A percentile compares a stretch with the other conserved stretches of the same genome.
phyloP scores from a whole-genome alignment of 345 rosid species.

The Physaria fendleri region DNA sequence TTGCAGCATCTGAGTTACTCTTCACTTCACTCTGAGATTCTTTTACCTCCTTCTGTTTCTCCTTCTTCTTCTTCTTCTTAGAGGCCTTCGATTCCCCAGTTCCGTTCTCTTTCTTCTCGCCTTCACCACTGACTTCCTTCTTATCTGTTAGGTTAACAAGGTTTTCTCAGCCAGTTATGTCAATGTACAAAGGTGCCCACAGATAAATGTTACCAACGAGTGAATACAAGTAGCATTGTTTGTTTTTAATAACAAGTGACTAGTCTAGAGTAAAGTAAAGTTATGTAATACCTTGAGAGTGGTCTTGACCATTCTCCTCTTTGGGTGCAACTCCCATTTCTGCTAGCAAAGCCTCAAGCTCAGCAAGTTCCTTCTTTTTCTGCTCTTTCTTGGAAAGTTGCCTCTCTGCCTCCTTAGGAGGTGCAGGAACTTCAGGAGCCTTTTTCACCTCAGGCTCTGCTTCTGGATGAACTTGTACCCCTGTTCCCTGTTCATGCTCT shows the following conservation, averaged over 20 bases:
- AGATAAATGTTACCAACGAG: background rate
- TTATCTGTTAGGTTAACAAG: conserved; percentile 21
- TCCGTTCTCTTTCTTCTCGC: conserved; percentile 24
- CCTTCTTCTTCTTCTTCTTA: conserved; percentile 35
- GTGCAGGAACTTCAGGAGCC: conserved; percentile 40
- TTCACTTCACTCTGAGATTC: conserved; percentile 39
- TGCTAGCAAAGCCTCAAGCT: conserved; percentile 82
- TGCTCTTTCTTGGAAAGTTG: conserved; percentile 86
- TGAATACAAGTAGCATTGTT: background rate
- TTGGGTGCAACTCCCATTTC: conserved; percentile 49
- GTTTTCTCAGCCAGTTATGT: background rate
- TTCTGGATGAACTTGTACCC: conserved; percentile 31
- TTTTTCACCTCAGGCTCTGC: conserved; percentile 42
- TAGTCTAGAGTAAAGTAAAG: background rate
- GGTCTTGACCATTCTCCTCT: conserved; percentile 44
- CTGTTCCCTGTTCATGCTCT: conserved; percentile 57
- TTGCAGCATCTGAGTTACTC: conserved; percentile 26
- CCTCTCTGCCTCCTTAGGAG: conserved; percentile 67
- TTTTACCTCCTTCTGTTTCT: conserved; percentile 21
- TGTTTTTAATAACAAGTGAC: too few species aligned
- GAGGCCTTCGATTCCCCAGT: conserved; percentile 30
- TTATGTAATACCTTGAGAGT: conserved; percentile 36
- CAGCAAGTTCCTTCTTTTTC: conserved; percentile 85
- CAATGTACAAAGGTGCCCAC: background rate
- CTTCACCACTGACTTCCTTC: conserved; percentile 37